Conservation (phyloP, 164 flowering plant genomes). For the Aristolochia fimbriata region DNA sequence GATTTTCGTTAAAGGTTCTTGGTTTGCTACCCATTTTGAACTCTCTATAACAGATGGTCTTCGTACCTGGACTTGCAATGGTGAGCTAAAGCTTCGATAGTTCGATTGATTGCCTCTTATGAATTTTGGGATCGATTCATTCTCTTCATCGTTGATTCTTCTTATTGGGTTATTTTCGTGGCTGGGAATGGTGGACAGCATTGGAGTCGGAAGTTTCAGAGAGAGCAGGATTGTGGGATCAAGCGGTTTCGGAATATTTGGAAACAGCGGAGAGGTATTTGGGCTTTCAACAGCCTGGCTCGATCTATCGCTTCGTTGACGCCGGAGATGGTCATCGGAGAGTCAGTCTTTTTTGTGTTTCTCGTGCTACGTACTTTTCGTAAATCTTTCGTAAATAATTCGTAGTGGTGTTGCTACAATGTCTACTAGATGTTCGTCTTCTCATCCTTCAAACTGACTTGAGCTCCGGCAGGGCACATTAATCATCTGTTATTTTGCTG, state of each 20-base stretch:
- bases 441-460: too few relatives aligned
- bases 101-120: not conserved
- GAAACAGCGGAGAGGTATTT: conserved; percentile 59
- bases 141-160: not conserved
- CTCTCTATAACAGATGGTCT: conserved; percentile 65
- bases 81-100: conserved; percentile 20
- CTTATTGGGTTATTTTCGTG: not conserved
- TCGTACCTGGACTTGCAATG: conserved; percentile 68
- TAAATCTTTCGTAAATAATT: too few relatives aligned
- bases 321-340: conserved; percentile 61
- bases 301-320: conserved; percentile 55
- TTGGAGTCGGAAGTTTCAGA: conserved; percentile 63
- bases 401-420: too few relatives aligned
- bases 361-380: not conserved
- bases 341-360: conserved; percentile 24
- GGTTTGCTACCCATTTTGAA: conserved; percentile 52
- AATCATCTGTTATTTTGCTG: not conserved
- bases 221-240: conserved; percentile 88
- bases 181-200: conserved; percentile 23
- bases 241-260: conserved; percentile 63
- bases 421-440: too few relatives aligned
- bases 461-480: too few relatives aligned
- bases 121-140: not conserved
- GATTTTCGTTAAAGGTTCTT: conserved; percentile 62
- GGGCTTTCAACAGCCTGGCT: conserved; percentile 83